Base-by-base conservation (phyloP, 495 filamentous ascomycete species). In the Xylaria acuta region DNA sequence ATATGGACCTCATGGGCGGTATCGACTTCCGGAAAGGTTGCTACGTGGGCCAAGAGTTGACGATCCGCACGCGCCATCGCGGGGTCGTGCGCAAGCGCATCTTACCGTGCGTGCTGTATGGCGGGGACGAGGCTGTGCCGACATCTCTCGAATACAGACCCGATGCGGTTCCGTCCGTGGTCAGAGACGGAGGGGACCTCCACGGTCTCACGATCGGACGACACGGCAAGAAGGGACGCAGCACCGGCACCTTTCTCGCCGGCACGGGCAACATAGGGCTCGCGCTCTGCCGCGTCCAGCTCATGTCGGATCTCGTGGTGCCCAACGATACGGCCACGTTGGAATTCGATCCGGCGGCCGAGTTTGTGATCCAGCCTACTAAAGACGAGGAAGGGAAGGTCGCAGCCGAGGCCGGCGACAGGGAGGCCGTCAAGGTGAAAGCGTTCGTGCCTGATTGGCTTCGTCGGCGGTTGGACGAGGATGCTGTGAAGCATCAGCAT, bases 1-100 rank as follows among this genome's bases (percentile, higher is more conserved):
- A 97, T 79, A 84, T 97, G 73, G 96, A 99, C 80, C 84, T 92
- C 73, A 90, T 91, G 86, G 85, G 87, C 22, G 97, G 87, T 4
- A 88, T 98, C 53, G 94, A 98, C 83, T 99, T 97, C 81, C 87
- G 89, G 60, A 99, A 99, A 82, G 96, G 96, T 1, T 99, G 96
- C 81, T 99, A 99, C 80, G 90, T 98, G 0, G 96, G 96, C 0
- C 96, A 99, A 82, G 96, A 99, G 79, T 85, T 98, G 65, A 98
- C 97, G 9, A 97, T 97, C 58, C 90, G 96, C 32, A 98, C 97
- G 0, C 90, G 94, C 77, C 96, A 98, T 80, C 94, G 91, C 2
- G 96, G 96, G 45, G 93, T 99, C 12, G 94, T 98, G 56, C 85
- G 96, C 76, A 97, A 97, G 84, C 84, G 96, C 3, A 88, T 98